A percentile compares a stretch with the other conserved stretches of the same genome.
Conservation (phyloP, 2,329 filamentous ascomycete genomes). For the Diaporthe velutina region DNA sequence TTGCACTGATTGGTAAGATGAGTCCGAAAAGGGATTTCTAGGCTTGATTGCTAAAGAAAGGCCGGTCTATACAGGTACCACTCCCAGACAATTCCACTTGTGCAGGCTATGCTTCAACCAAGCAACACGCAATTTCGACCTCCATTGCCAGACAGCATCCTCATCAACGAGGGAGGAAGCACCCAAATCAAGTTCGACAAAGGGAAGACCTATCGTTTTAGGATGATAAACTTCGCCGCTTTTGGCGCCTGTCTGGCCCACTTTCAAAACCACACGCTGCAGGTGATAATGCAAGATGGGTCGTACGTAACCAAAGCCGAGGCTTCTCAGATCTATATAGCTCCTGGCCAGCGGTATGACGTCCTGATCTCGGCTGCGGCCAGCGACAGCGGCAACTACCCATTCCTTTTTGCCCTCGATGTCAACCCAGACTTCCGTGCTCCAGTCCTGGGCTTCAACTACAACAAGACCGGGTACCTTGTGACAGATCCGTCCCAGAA, state of each 20-base stretch:
- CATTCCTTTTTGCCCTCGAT: slow-evolving; percentile 58
- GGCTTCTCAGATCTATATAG: slow-evolving; percentile 55
- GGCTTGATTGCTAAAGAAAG: background rate
- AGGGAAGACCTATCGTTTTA: slow-evolving; percentile 61
- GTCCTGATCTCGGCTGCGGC: slow-evolving; percentile 52
- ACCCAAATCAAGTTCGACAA: slow-evolving; percentile 53
- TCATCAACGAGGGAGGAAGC: slow-evolving; percentile 58
- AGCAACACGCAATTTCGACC: slow-evolving; percentile 55
- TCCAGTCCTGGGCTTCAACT: slow-evolving; percentile 47
- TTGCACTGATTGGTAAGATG: slow-evolving; percentile 52
- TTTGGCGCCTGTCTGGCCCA: slow-evolving; percentile 58
- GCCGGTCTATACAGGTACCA: slow-evolving; percentile 54
- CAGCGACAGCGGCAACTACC: slow-evolving; percentile 55
- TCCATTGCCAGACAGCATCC: slow-evolving; percentile 55
- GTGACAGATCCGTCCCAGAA: slow-evolving; percentile 51
- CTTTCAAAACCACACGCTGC: slow-evolving; percentile 59
- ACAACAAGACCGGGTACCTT: slow-evolving; percentile 60
- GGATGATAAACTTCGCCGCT: slow-evolving; percentile 61
- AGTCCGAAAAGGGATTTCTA: background rate
- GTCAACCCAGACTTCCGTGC: slow-evolving; percentile 57
- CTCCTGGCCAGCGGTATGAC: slow-evolving; percentile 61
- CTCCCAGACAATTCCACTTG: slow-evolving; percentile 52
- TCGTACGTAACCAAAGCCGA: slow-evolving; percentile 53
- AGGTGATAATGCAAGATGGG: slow-evolving; percentile 59
- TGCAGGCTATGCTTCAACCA: slow-evolving; percentile 55